Evolutionary conservation across 768 basidiomycete genomes (phyloP), one percentile per base, ranked within the genome.

Genomic region (Rubroboletus pulcherrimus): DNA sequence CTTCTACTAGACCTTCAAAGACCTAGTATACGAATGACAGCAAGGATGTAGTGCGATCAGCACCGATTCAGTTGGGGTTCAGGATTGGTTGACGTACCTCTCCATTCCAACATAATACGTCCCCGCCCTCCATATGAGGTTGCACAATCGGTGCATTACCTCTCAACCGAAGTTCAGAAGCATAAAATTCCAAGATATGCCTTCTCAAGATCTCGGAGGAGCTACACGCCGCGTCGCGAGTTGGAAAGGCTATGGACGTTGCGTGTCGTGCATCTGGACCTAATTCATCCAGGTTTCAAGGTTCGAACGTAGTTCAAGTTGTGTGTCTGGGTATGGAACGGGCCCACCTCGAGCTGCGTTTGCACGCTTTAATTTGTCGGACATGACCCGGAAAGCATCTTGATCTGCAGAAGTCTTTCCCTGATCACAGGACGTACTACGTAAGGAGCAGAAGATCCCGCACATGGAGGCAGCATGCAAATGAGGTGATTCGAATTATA

Each of bases 41-140:
- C 10, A 37, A 49, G 41, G 40, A 49, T 31, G 12, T 17, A 19
- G 39, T 47, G 33, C 7, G 21, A 50, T 56, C 24, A 42, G 33
- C 17, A 54, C 12, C 35, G 10, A 38, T 38, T 38, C 19, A 3
- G 19, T 39, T 49, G 40, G 29, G 10, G 15, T 44, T 11, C n/a
- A 48, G 8, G 21, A 34, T 8, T 5, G n/a, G 43, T 49, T 24
- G 15, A 71, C 71, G 44, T 44, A 86, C 90, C 76, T 94, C 89
- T 57, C 93, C 92, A 64, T 92, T 93, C 88, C 89, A 94, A 64
- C 90, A 92, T 29, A 94, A 70, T 4, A 90, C 65, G 64, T 86
- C 78, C 7, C 80, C 83, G 14, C 74, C 75, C 34, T 70, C 59
- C 14, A 71, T 63, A 66, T 93, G 90, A 29, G 93, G 93, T 66